These are phyloP conservation scores for Hypoxylon sp. DNA, from an alignment of 2,329 filamentous ascomycete genomes.

Conservation along the genomic window DNA sequence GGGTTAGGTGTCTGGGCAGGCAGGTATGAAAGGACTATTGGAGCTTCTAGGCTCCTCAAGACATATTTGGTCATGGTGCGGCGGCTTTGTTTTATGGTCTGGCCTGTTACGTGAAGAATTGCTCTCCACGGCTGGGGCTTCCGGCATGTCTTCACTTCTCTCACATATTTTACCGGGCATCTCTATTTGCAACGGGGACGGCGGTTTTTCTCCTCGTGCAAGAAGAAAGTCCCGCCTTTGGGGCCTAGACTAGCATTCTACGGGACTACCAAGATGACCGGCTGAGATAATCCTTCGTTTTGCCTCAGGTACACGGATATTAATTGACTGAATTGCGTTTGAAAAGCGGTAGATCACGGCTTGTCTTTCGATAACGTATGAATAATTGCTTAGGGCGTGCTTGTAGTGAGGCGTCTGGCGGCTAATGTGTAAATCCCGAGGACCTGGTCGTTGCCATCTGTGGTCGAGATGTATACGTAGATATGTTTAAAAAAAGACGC, in stretches of 20 bases:
- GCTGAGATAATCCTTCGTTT: constrained; percentile 32
- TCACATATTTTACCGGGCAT: constrained; percentile 38
- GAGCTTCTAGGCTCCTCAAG: constrained; percentile 40
- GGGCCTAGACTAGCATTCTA: constrained; percentile 13
- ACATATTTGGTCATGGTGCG: constrained; percentile 36
- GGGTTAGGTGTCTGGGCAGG: constrained; percentile 40
- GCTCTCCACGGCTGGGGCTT: constrained; percentile 17
- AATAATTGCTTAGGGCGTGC: too few species aligned
- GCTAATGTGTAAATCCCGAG: constrained; percentile 16
- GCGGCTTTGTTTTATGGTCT: constrained; percentile 34
- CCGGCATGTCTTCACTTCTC: constrained; percentile 32
- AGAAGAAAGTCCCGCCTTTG: constrained; percentile 7
- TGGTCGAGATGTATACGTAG: constrained; percentile 12
- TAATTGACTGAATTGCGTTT: constrained; percentile 35
- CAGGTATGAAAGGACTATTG: constrained; percentile 40
- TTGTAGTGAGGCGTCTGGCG: neutral
- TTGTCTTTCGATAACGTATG: neutral
- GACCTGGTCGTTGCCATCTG: constrained; percentile 23
- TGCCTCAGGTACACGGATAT: constrained; percentile 36
- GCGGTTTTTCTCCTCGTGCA: constrained; percentile 20
- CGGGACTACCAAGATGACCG: constrained; percentile 21
- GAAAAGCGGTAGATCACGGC: neutral
- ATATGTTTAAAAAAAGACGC: constrained; percentile 20
- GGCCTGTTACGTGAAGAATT: constrained; percentile 17
- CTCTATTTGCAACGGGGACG: constrained; percentile 25